These are phyloP conservation scores for Euphrasia confusa DNA, from an alignment of 257 asterid genomes.

Conservation along the genomic window DNA sequence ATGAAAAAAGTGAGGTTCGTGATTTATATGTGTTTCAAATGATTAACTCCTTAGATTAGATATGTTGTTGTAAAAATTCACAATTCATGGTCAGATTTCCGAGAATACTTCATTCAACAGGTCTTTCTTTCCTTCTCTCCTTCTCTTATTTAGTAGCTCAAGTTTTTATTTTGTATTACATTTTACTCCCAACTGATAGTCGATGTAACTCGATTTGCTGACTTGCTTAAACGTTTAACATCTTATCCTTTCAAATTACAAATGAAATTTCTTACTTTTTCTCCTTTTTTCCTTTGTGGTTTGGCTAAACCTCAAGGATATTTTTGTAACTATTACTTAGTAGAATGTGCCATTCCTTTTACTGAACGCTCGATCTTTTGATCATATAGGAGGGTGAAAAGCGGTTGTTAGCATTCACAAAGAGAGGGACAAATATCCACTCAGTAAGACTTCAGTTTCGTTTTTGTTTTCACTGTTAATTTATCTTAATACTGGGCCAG, in stretches of 20 bases:
- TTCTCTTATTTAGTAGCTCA: conserved; percentile 8
- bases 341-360: background rate
- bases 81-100: conserved; percentile 80
- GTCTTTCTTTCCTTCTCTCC: conserved; percentile 29
- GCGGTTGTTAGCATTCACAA: conserved; percentile 89
- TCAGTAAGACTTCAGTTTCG: conserved; percentile 55
- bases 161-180: background rate
- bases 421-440: conserved; percentile 70
- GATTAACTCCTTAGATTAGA: conserved; percentile 49
- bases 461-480: too few relatives aligned
- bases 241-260: too few relatives aligned
- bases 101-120: conserved; percentile 73
- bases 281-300: too few relatives aligned
- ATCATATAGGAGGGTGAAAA: conserved; percentile 65
- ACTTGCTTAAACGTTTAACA: too few relatives aligned
- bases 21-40: conserved; percentile 16
- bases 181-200: conserved; percentile 23
- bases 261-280: too few relatives aligned
- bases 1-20: background rate
- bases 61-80: conserved; percentile 90
- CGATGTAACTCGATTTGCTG: too few relatives aligned
- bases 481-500: too few relatives aligned
- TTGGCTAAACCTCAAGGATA: too few relatives aligned
- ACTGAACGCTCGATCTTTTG: conserved; percentile 23
- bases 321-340: background rate